A percentile compares a stretch with the other conserved stretches of the same genome.
These are phyloP conservation scores for Hippophae gyantsensis DNA, from an alignment of 306 rosid species.

Conservation along the genomic window DNA sequence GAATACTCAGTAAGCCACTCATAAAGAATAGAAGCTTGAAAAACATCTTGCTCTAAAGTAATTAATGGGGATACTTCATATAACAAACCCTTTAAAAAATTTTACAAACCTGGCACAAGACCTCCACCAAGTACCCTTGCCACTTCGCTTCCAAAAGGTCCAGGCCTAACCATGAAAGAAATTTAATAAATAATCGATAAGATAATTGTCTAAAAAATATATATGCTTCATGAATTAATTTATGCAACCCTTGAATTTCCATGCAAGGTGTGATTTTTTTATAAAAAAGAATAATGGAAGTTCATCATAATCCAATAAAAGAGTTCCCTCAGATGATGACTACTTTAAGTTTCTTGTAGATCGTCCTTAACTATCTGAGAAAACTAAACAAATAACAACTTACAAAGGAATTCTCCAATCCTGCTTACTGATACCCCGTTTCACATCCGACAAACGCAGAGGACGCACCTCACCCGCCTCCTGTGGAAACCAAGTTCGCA, in stretches of 20 bases:
- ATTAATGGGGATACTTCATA: neutral
- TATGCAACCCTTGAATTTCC: neutral
- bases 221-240: neutral
- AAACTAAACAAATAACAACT: constrained; percentile 24
- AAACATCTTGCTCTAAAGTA: constrained; percentile 9
- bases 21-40: constrained; percentile 3
- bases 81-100: neutral
- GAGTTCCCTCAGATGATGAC: too few relatives aligned
- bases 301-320: neutral
- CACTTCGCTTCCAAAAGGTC: constrained; percentile 66
- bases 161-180: constrained; percentile 43
- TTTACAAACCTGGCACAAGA: constrained; percentile 70
- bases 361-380: too few relatives aligned
- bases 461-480: constrained; percentile 34
- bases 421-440: constrained; percentile 35
- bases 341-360: too few relatives aligned
- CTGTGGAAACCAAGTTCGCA: constrained; percentile 55
- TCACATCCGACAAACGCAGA: constrained; percentile 55
- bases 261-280: neutral
- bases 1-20: constrained; percentile 11
- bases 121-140: constrained; percentile 90
- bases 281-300: neutral
- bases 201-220: constrained; percentile 1
- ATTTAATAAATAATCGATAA: constrained; percentile 6
- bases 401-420: constrained; percentile 71